These are phyloP conservation scores for Pichia sp. DNA, from an alignment of 1,139 yeast genomes.

Conservation along the genomic window DNA sequence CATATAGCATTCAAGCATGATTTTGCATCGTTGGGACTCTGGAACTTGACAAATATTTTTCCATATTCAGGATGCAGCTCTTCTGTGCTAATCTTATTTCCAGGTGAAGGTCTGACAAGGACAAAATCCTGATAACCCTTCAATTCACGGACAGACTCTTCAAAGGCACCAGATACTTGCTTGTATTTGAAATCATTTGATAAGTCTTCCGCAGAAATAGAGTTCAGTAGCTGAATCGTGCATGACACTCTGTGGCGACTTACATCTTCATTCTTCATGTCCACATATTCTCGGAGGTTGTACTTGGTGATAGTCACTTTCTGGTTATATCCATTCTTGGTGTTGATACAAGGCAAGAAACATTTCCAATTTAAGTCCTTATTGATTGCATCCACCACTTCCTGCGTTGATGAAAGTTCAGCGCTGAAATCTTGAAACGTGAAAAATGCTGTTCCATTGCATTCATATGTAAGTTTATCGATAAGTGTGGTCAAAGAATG, in stretches of 20 bases:
- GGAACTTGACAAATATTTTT: constrained; percentile 62
- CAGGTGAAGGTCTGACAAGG: constrained; percentile 62
- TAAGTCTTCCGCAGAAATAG: constrained; percentile 59
- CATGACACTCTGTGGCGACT: constrained; percentile 37
- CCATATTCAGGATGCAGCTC: constrained; percentile 58
- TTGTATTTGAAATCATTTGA: constrained; percentile 42
- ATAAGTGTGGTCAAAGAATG: constrained; percentile 28
- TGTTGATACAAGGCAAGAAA: constrained; percentile 29
- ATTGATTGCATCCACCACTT: constrained; percentile 15
- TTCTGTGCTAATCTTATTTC: constrained; percentile 35
- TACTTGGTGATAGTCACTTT: constrained; percentile 15
- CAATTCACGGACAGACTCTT: constrained; percentile 41
- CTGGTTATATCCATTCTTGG: constrained; percentile 22
- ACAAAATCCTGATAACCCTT: constrained; percentile 50
- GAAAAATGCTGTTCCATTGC: constrained; percentile 40
- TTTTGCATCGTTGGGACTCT: constrained; percentile 42
- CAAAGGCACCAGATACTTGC: constrained; percentile 48
- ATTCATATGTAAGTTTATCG: constrained; percentile 30
- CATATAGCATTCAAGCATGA: constrained; percentile 56
- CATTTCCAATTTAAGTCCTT: constrained; percentile 26
- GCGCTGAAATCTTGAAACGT: constrained; percentile 29
- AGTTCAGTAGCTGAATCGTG: constrained; percentile 61
- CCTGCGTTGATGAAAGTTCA: constrained; percentile 19
- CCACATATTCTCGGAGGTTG: constrained; percentile 14
- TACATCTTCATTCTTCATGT: constrained; percentile 11